Base-by-base conservation (phyloP, 2,329 filamentous ascomycete species). In the Meredithiella fracta region DNA sequence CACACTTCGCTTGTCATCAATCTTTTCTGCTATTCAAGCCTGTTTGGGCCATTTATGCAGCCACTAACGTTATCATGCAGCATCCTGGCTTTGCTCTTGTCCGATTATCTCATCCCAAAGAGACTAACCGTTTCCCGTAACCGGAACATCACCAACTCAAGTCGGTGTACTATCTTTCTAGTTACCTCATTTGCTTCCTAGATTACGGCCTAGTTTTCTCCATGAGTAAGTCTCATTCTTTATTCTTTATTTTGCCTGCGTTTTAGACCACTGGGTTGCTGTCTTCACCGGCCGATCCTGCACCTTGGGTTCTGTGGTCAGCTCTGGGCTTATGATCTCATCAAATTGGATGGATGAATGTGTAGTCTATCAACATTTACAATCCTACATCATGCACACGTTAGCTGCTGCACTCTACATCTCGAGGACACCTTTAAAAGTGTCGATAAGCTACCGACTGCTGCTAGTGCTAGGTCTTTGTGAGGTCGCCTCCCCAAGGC, bases 21-120 rank as follows among this genome's bases (percentile, higher is more conserved):
- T 11, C 25, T 54, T n/a, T 15, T 20, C 38, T 20, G 17, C 15
- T 42, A 42, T 37, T 7, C 23, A 31, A 51, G 26, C 26, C 37
- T 42, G 31, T 17, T 55, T 50, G 22, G 38, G 26, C 20, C 14
- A n/a, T 15, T 4, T 20, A 51, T 56, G 34, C 31, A 51, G 47
- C 47, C 54, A 56, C 54, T 56, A 42, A 56, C 54, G 42, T 40
- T 15, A 17, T 29, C 42, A 38, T 56, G 40, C 38, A 56, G 54
- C 20, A 51, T 50, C 17, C 44, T n/a, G 15, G 23, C n/a, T 51
- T 31, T 31, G n/a, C 26, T 17, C 31, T 31, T 17, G 25, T n/a
- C 38, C 38, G 38, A n/a, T 20, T 5, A 5, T 53, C 9, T 17
- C 34, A 42, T 25, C 37, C 20, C 20, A 15, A 17, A 23, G 20